Evolutionary conservation across 2,329 filamentous ascomycete species (phyloP), one percentile per base, ranked within the genome.

Genomic region (Fusarium anguioides): DNA sequence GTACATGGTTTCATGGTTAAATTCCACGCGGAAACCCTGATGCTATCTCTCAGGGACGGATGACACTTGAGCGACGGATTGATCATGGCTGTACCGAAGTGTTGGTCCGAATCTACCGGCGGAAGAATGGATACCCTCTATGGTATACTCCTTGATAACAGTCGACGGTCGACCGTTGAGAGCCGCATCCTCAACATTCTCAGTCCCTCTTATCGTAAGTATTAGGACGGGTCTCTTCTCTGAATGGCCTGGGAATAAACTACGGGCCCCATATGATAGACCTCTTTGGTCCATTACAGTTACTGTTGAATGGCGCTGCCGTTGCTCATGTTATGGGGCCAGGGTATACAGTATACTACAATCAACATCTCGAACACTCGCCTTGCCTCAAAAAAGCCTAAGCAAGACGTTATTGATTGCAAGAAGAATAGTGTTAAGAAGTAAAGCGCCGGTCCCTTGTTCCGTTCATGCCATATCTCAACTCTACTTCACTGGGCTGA

Each of bases 51-150:
- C 14, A 9, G 6, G 29, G 52, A 37, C 48, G 53, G 44, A 40
- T 44, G 23, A 26, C 48, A 40, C 26, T 26, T 41, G 58, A 23
- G 45, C 33, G 29, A 36, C n/a, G n/a, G n/a, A n/a, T n/a, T 56
- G 40, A 68, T 61, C 56, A 39, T 40, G 33, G 20, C 45, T 23
- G 31, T 31, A 48, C 47, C 54, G 44, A 65, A 40, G 15, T 39
- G 60, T 46, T 68, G 46, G 50, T 48, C 52, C 60, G 26, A 60
- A 53, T 37, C 46, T 48, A 21, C 48, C 37, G 46, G n/a, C 39
- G n/a, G 27, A 39, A 39, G 33, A 46, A 39, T 17, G 27, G 24
- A 50, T 31, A 62, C 52, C 60, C 27, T 50, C 46, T 36, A 37
- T 33, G 24, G 20, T 21, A 31, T 39, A 18, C 35, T 55, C 40